A percentile compares a stretch with the other conserved stretches of the same genome.
Evolutionary conservation across 2,329 filamentous ascomycete species (phyloP).

Genomic region (Epichloe sibirici): DNA sequence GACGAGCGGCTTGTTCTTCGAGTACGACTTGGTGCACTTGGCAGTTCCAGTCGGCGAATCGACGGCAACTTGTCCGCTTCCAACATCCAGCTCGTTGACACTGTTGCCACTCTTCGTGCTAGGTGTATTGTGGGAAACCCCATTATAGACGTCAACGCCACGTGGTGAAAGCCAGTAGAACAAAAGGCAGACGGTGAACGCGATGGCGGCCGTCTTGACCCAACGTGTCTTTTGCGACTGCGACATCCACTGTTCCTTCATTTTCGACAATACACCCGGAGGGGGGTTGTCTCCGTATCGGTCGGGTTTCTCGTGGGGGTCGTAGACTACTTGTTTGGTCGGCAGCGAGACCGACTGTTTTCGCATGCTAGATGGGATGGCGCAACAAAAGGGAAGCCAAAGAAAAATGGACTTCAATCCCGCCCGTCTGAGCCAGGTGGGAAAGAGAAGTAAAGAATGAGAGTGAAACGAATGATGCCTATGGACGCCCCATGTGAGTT

Average conservation of each 20-base stretch:
- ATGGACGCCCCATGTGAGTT: slow-evolving; percentile 7
- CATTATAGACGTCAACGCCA: slow-evolving; percentile 41
- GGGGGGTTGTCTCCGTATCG: slow-evolving; percentile 42
- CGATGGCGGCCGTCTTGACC: slow-evolving; percentile 51
- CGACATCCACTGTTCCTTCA: slow-evolving; percentile 47
- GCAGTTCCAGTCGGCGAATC: slow-evolving; percentile 54
- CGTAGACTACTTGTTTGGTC: slow-evolving; percentile 45
- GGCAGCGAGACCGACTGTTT: slow-evolving; percentile 53
- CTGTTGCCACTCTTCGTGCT: neutral
- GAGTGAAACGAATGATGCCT: slow-evolving; percentile 15
- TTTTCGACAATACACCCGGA: slow-evolving; percentile 37
- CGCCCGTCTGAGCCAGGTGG: neutral
- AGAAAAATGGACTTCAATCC: slow-evolving; percentile 5
- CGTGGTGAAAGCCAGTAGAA: slow-evolving; percentile 53
- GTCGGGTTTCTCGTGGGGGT: slow-evolving; percentile 53
- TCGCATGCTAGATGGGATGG: slow-evolving; percentile 38
- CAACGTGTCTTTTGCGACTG: slow-evolving; percentile 54
- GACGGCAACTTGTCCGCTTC: slow-evolving; percentile 34
- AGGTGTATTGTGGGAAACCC: slow-evolving; percentile 10
- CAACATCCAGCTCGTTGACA: slow-evolving; percentile 17
- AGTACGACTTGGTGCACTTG: slow-evolving; percentile 72
- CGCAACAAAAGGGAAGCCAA: slow-evolving; percentile 2
- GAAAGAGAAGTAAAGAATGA: slow-evolving; percentile 5
- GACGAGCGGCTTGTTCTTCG: slow-evolving; percentile 81
- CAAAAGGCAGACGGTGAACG: slow-evolving; percentile 45